These are phyloP conservation scores for Collariella sp. DNA, from an alignment of 495 filamentous ascomycete species.

Conservation along the genomic window DNA sequence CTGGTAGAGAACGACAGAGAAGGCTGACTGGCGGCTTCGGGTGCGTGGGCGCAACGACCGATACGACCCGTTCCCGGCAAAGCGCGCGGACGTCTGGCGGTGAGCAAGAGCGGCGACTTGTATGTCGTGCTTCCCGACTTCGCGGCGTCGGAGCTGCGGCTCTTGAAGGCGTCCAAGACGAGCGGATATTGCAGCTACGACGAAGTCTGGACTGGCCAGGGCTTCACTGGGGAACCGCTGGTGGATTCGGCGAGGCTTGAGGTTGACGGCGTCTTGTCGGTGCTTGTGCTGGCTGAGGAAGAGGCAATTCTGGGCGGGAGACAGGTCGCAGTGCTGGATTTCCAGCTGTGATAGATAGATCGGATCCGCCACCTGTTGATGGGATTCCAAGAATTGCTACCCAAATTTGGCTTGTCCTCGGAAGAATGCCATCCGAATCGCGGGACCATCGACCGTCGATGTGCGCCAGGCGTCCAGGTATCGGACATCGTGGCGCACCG, in stretches of 20 bases:
- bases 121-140: conserved; percentile 32
- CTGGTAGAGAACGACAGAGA: not conserved
- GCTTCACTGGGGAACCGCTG: conserved; percentile 32
- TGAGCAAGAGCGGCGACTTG: conserved; percentile 28
- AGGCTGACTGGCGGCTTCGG: conserved; percentile 8
- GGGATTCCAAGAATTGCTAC: not conserved
- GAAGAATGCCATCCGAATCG: too few relatives aligned
- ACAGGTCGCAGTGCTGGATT: conserved; percentile 32
- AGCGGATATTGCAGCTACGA: conserved; percentile 24
- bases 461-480: not conserved
- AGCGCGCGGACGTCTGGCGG: conserved; percentile 29
- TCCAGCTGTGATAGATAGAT: conserved; percentile 19
- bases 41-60: conserved; percentile 23
- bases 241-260: conserved; percentile 30
- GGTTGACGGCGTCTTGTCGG: conserved; percentile 29
- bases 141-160: conserved; percentile 17
- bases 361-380: not conserved
- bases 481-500: not conserved
- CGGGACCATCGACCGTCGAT: not conserved
- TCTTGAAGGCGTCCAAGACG: conserved; percentile 25
- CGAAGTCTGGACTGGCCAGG: conserved; percentile 26
- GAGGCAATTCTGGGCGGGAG: not conserved
- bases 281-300: conserved; percentile 25
- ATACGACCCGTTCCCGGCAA: conserved; percentile 27
- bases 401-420: not conserved